Conservation (phyloP, 2,329 filamentous ascomycete species). For the Fusarium denticulatum region DNA sequence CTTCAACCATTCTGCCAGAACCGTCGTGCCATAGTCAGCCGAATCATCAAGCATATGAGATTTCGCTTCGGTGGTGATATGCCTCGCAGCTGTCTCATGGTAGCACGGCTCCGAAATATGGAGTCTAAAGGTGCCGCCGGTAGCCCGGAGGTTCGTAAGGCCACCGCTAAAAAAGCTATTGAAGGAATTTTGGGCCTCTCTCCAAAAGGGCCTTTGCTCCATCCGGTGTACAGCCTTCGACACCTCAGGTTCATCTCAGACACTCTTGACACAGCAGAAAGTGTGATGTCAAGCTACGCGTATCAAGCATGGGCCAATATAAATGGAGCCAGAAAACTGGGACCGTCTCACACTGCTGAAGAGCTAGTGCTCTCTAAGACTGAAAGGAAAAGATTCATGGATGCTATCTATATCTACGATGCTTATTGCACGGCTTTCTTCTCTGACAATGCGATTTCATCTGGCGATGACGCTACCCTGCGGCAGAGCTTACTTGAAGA, state of each 20-base stretch:
- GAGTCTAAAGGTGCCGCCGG: rapidly evolving
- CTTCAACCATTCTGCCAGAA: neutral
- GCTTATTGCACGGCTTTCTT: neutral
- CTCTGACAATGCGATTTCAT: neutral
- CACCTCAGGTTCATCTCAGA: neutral
- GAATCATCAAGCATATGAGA: neutral
- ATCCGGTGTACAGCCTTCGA: neutral
- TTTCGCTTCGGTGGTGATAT: neutral
- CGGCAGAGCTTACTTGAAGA: neutral
- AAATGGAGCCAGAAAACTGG: too few relatives aligned
- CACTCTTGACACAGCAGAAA: neutral
- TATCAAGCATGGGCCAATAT: neutral
- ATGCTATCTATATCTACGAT: neutral
- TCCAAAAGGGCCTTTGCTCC: neutral
- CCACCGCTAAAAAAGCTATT: neutral
- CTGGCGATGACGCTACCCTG: neutral
- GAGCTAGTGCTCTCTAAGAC: neutral
- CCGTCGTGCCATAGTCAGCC: neutral
- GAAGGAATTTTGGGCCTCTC: rapidly evolving
- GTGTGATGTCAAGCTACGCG: neutral
- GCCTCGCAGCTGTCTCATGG: neutral
- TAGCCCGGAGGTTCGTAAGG: rapidly evolving
- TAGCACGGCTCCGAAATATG: neutral
- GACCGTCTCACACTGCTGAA: rapidly evolving
- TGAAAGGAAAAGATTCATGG: neutral